Conservation (phyloP, 1,139 yeast species). For the Diutina sp. region DNA sequence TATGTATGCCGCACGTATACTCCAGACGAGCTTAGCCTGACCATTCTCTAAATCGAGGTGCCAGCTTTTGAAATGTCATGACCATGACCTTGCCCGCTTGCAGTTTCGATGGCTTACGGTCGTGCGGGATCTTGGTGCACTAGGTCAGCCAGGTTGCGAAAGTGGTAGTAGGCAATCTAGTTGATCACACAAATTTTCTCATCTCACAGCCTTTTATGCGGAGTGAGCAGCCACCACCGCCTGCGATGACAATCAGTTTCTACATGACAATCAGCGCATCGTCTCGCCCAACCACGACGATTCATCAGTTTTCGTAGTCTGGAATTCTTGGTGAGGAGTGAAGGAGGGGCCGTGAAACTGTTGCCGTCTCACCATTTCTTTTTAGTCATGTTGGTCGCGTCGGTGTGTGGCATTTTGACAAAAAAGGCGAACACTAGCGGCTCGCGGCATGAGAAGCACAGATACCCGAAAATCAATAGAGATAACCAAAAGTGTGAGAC, state of each 20-base stretch:
- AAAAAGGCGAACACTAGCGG: neutral
- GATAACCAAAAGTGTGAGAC: neutral
- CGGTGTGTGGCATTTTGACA: neutral
- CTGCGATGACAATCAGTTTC: neutral
- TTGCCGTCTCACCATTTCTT: neutral
- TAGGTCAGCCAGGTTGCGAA: neutral
- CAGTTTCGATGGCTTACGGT: neutral
- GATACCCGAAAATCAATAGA: neutral
- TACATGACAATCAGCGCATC: neutral
- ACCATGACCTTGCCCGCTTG: neutral
- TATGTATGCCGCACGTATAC: neutral
- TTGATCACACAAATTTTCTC: neutral
- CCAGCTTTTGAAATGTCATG: neutral
- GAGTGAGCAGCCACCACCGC: neutral
- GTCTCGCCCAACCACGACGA: neutral
- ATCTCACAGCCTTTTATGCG: neutral
- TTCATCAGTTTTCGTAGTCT: neutral
- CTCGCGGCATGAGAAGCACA: neutral
- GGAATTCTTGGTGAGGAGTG: neutral
- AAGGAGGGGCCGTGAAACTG: neutral
- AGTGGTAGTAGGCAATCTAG: neutral
- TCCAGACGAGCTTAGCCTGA: neutral
- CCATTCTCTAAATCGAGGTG: neutral
- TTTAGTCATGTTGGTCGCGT: neutral
- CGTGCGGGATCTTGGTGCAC: neutral